phyloP scores from a whole-genome alignment of 257 asterid species.

The Lycium ferocissimum region DNA sequence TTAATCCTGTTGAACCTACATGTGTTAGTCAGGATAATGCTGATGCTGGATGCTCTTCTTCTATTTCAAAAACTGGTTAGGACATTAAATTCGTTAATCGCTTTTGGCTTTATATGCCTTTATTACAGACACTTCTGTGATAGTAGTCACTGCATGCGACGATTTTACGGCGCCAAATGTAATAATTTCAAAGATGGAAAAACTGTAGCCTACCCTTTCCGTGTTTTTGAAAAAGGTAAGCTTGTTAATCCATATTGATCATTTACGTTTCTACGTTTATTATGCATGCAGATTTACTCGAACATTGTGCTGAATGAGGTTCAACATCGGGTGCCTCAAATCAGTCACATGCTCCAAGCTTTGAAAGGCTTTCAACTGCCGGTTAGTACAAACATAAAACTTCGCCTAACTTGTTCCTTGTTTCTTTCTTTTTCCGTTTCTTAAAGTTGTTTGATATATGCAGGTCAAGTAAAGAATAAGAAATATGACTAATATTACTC shows the following conservation, averaged over 20 bases:
- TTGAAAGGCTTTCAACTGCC: background rate
- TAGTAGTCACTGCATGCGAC: background rate
- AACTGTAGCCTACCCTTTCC: background rate
- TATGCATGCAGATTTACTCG: background rate
- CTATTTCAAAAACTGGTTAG: background rate
- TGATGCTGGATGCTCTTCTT: background rate
- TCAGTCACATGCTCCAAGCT: background rate
- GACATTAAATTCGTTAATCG: background rate
- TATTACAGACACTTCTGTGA: background rate
- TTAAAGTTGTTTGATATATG: background rate
- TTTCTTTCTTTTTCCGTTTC: background rate
- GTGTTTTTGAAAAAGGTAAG: background rate
- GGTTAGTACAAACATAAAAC: background rate
- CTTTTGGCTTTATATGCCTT: background rate
- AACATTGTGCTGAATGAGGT: background rate
- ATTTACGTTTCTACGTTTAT: background rate
- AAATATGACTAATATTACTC: background rate
- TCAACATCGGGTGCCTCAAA: background rate
- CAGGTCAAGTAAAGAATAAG: background rate
- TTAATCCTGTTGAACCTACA: background rate
- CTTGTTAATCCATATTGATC: background rate
- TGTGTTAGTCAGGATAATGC: background rate
- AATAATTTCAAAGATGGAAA: too few species aligned
- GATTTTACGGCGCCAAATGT: background rate
- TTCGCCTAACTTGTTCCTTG: background rate